Conservation (phyloP, 73 alveolate species). For the Symbiodinium pilosum region DNA sequence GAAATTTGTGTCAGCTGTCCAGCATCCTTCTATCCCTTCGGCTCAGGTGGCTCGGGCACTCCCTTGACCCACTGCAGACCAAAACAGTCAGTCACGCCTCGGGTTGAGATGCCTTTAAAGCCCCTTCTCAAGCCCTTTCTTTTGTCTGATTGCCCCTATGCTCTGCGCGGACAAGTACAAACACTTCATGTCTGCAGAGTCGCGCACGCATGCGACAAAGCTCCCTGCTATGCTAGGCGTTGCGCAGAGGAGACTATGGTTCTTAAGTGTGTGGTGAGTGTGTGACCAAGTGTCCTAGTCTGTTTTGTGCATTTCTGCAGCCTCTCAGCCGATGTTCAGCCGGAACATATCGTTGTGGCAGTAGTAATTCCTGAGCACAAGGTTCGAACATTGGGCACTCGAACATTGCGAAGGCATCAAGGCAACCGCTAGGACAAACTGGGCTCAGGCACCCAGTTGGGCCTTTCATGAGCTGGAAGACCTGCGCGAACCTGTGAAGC, state of each 20-base stretch:
- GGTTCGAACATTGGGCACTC: not conserved
- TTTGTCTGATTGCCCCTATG: not conserved
- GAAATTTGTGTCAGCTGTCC: too few species aligned
- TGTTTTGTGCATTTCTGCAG: not conserved
- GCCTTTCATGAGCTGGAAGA: conserved; percentile 82
- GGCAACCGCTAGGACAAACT: not conserved
- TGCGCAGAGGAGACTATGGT: not conserved
- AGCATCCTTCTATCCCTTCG: too few species aligned
- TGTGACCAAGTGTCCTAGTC: not conserved
- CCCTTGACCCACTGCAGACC: too few species aligned
- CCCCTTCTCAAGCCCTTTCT: too few species aligned
- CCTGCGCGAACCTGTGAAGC: conserved; percentile 72
- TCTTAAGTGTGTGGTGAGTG: not conserved
- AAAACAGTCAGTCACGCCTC: too few species aligned
- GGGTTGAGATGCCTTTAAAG: too few species aligned
- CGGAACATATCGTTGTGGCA: conserved; percentile 94
- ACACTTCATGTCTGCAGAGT: conserved; percentile 6
- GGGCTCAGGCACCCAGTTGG: conserved; percentile 49
- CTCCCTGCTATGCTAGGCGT: too few species aligned
- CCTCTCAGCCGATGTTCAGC: conserved; percentile 93
- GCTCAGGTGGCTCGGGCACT: too few species aligned
- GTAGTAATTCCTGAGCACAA: conserved; percentile 48
- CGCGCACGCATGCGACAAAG: not conserved
- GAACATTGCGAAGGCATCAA: not conserved
- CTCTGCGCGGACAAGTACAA: not conserved